Conservation (phyloP, 75 land plant genomes). For the Adiantum capillusveneris region DNA sequence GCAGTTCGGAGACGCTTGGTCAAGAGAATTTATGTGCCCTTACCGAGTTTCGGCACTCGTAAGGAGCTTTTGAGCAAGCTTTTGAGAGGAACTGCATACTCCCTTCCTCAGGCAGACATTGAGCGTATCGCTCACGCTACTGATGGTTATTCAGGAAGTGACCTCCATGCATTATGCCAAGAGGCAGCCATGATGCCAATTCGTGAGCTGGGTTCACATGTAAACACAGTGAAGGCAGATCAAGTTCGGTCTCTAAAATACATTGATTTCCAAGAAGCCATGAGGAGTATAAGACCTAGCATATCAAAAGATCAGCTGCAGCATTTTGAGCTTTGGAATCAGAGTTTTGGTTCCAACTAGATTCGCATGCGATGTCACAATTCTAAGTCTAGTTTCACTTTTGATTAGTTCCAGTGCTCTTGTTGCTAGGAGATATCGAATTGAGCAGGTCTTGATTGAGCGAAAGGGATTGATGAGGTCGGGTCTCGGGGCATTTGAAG, state of each 20-base stretch:
- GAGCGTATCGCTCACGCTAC: constrained; percentile 70
- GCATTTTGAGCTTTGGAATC: constrained; percentile 76
- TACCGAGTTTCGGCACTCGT: constrained; percentile 79
- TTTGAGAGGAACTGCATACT: constrained; percentile 77
- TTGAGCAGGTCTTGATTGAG: too few species aligned
- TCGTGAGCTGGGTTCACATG: constrained; percentile 79
- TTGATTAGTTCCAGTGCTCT: too few species aligned
- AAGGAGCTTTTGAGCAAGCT: constrained; percentile 58
- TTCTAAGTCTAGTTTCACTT: too few species aligned
- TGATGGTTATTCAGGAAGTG: constrained; percentile 98
- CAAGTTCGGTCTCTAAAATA: constrained; percentile 72
- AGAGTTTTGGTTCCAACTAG: constrained; percentile 76
- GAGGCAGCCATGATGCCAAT: constrained; percentile 99
- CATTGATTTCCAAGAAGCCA: constrained; percentile 68
- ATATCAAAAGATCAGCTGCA: constrained; percentile 66
- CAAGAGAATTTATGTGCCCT: constrained; percentile 89
- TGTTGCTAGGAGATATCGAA: too few species aligned
- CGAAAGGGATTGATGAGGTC: too few species aligned
- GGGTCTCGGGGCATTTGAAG: too few species aligned
- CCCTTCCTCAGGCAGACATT: constrained; percentile 63
- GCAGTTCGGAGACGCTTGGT: constrained; percentile 96
- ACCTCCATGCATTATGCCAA: constrained; percentile 89
- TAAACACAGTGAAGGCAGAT: constrained; percentile 61
- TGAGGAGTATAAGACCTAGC: constrained; percentile 84
- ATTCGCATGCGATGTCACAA: too few species aligned